These are phyloP conservation scores for Chaetomium globosum DNA, from an alignment of 2,329 filamentous ascomycete species.

Conservation along the genomic window DNA sequence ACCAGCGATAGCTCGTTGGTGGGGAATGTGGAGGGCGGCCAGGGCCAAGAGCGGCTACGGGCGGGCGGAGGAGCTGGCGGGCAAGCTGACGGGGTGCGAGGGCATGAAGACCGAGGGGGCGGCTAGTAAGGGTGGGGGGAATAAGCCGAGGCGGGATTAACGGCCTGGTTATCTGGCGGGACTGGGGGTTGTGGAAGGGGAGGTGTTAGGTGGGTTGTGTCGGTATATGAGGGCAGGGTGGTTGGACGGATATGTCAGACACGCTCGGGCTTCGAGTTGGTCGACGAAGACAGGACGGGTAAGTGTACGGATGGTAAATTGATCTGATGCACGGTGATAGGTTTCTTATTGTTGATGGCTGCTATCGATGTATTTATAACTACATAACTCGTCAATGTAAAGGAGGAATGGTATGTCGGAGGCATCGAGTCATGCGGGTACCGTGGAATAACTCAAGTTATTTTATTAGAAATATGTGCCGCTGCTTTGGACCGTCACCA, in stretches of 20 bases:
- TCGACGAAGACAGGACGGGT: too few species aligned
- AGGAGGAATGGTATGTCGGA: too few species aligned
- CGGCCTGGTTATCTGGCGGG: background rate
- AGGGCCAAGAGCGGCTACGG: slow-evolving; percentile 60
- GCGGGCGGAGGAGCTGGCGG: slow-evolving; percentile 65
- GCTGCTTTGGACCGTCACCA: too few species aligned
- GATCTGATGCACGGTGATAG: too few species aligned
- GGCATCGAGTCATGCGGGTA: background rate
- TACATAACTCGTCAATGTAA: too few species aligned
- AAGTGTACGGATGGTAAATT: too few species aligned
- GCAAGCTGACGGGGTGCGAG: slow-evolving; percentile 66
- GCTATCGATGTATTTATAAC: too few species aligned
- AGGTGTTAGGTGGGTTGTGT: background rate
- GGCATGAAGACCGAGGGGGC: slow-evolving; percentile 68
- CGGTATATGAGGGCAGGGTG: background rate
- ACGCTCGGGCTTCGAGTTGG: too few species aligned
- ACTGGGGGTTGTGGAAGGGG: background rate
- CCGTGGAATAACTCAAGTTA: background rate
- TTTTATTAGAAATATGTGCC: too few species aligned
- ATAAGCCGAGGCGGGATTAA: background rate
- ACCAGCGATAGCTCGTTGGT: too few species aligned
- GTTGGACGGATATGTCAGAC: background rate
- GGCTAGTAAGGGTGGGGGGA: slow-evolving; percentile 44
- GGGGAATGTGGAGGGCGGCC: too few species aligned
- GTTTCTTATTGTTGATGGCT: too few species aligned